Base-by-base conservation (phyloP, 1,284 basidiomycete genomes). In the Pascua sp. region DNA sequence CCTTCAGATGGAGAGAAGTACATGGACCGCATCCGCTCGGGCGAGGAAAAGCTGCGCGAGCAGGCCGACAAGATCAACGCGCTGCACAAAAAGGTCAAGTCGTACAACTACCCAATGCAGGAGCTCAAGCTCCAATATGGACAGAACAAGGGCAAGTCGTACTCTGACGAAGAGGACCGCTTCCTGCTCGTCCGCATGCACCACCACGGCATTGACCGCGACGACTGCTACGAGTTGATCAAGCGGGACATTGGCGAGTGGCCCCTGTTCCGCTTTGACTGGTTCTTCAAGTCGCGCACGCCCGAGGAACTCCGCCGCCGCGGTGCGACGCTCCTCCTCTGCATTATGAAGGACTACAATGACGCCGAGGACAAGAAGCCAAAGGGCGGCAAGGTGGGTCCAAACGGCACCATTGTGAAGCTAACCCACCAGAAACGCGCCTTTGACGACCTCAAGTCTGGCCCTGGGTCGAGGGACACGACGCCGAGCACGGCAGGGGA, bases 261-360 rank as follows among this genome's bases (percentile, higher is more conserved):
- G 78, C 91, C 92, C 0, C 88, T 93, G n/a, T 98, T 98, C 80
- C 81, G 92, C 42, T 96, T 98, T 68, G 93, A 98, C 73, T 98
- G 94, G 94, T 98, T 98, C 81, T 91, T 98, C 83, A 97, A 97
- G 81, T 91, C 88, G 62, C 81, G 96, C 52, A 93, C 90, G 24
- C 87, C 91, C 11, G 86, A 91, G 69, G 96, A 99, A 80, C 80
- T 99, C 60, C 86, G 88, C 66, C 81, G 95, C 65, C 80, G 96
- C 54, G 97, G 93, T 67, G 89, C 88, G 66, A 98, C 95, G 8
- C 75, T 98, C 42, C 71, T 98, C 42, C 82, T 87, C 13, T 89
- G 97, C 84, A 90, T 98, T 60, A 87, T 93, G 79, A 96, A 96
- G 81, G 93, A 95, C 75, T 73, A 73, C 47, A 64, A 68, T 38